phyloP scores from a whole-genome alignment of 768 basidiomycete genomes.

The Tulasnella sp. region DNA sequence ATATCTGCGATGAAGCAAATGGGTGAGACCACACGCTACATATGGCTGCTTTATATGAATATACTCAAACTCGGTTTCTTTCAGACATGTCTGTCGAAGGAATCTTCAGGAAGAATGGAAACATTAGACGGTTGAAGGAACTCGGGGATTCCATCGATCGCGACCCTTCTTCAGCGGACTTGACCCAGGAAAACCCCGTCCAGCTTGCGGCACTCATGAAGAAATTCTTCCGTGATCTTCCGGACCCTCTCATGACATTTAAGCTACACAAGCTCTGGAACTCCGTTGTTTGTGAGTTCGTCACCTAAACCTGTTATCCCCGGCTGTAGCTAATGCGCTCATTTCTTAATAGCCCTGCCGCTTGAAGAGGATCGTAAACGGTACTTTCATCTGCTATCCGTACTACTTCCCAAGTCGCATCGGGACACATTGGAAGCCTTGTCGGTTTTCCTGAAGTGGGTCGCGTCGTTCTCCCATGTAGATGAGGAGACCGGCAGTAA shows the following conservation, averaged over 20 bases:
- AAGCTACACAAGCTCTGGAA: conserved; percentile 84
- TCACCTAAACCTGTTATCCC: neutral
- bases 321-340: neutral
- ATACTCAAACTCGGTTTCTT: neutral
- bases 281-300: conserved; percentile 68
- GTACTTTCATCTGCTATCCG: conserved; percentile 71
- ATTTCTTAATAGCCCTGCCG: conserved; percentile 43
- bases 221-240: conserved; percentile 91
- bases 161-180: conserved; percentile 84
- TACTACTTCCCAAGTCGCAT: conserved; percentile 84
- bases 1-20: conserved; percentile 98
- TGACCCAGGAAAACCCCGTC: conserved; percentile 90
- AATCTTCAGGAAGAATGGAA: conserved; percentile 97
- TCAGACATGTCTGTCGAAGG: conserved; percentile 98
- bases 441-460: conserved; percentile 99
- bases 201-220: conserved; percentile 94
- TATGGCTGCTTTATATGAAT: conserved; percentile 6
- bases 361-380: conserved; percentile 67
- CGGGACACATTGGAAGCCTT: conserved; percentile 96
- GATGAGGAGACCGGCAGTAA: conserved; percentile 96
- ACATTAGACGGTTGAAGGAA: conserved; percentile 86
- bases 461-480: conserved; percentile 96
- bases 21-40: conserved; percentile 56
- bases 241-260: conserved; percentile 92
- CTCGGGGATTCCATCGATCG: conserved; percentile 87